Base-by-base conservation (phyloP, 768 basidiomycete genomes). In the Lentinus tigrinus region DNA sequence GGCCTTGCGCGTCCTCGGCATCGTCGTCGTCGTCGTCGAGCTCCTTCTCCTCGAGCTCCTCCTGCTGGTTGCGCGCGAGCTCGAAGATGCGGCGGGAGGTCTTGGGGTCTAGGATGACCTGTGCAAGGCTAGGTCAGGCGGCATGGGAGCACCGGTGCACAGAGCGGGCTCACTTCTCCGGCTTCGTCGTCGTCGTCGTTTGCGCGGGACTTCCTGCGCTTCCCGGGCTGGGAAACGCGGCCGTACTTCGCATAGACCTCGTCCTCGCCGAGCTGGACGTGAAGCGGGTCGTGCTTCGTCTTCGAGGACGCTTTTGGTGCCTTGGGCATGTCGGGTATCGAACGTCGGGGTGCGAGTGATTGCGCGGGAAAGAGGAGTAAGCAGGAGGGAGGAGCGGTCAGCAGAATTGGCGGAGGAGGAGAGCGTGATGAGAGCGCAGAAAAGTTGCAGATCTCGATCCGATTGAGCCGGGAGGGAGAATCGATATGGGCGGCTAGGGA, bases 51-150 rank as follows among this genome's bases (percentile, higher is more conserved):
- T 85, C 85, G 3, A 95, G 73, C 69, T 98, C 95, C 70, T 93
- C 88, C 73, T 98, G 95, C 73, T 99, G 96, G 65, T 91, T 88
- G 68, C 84, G 81, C 16, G 96, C 96, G 54, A 99, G 84, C 70
- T 95, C 90, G 63, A 99, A 89, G 48, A 99, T 97, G 65, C 85
- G 87, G 58, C 81, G 79, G 0, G 94, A 96, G 6, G 87, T 89
- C 73, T 89, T 92, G 3, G 88, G 81, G 69, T 94, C 91, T 60
- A 95, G 71, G 19, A 85, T 83, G 43, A 75, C 78, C 93, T 95
- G 13, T 26, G 36, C 34, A 39, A 43, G 46, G 24, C 34, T 27
- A 26, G 19, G 34, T 52, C 34, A 26, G 17, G 31, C 24, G 24
- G 28, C 40, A 47, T 19, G 44, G 6, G 21, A 28, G 31, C 37